A percentile compares a stretch with the other conserved stretches of the same genome.
Conservation (phyloP, 2,329 filamentous ascomycete genomes). For the Arthrobotrys megalospora region DNA sequence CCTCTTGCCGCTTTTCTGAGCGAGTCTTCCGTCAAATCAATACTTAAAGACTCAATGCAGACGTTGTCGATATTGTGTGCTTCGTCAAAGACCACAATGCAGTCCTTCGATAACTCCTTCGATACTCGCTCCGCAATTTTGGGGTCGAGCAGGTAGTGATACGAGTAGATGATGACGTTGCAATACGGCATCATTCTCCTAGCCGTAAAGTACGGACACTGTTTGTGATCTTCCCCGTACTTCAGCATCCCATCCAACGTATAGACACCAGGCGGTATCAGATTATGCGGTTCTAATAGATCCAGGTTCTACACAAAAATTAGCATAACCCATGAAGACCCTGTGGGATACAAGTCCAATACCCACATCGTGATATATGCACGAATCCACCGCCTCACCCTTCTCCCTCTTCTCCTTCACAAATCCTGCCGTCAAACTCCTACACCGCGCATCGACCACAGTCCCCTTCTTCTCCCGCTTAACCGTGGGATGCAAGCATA, state of each 20-base stretch:
- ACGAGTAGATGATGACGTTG: constrained; percentile 99
- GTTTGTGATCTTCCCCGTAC: constrained; percentile 95
- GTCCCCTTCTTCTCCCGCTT: constrained; percentile 95
- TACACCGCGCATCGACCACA: constrained; percentile 94
- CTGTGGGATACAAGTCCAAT: constrained; percentile 12
- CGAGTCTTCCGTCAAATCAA: constrained; percentile 96
- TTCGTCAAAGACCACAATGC: constrained; percentile 98
- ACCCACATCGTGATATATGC: constrained; percentile 90
- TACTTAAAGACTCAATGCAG: constrained; percentile 96
- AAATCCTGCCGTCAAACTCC: constrained; percentile 95
- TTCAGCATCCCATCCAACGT: constrained; percentile 89
- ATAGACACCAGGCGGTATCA: constrained; percentile 95
- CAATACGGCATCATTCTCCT: constrained; percentile 99
- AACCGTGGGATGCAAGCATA: constrained; percentile 95
- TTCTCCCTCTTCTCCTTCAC: constrained; percentile 97
- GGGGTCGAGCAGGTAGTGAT: constrained; percentile 96
- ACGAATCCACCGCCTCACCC: constrained; percentile 93
- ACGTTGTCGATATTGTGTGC: constrained; percentile 99
- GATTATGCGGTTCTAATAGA: constrained; percentile 91
- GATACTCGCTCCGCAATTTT: constrained; percentile 98
- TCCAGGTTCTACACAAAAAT: constrained; percentile 80
- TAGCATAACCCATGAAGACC: constrained; percentile 60
- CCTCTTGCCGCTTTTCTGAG: constrained; percentile 90
- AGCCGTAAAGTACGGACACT: constrained; percentile 97
- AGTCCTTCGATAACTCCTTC: constrained; percentile 95